Evolutionary conservation across 805 yeast species (phyloP).

Genomic region (Kluyveromyces starmeri): DNA sequence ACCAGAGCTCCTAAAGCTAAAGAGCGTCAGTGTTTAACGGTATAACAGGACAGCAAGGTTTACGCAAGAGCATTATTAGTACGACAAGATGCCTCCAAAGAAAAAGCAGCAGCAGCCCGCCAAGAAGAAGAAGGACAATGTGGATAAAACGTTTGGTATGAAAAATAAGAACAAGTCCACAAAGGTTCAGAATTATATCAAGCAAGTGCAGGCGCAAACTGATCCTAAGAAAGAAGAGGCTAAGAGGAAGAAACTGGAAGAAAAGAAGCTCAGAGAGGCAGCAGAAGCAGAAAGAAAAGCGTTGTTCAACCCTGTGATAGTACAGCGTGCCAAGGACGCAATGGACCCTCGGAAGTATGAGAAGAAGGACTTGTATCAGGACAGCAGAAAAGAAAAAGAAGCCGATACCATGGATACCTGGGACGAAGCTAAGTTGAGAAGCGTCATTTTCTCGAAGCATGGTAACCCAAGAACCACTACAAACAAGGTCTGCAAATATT

Average conservation of each 20-base stretch:
- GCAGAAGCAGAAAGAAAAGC: conserved; percentile 85
- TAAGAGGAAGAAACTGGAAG: conserved; percentile 55
- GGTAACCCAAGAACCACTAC: conserved; percentile 93
- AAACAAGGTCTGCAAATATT: conserved; percentile 86
- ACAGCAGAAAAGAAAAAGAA: conserved; percentile 61
- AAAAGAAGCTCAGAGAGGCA: conserved; percentile 82
- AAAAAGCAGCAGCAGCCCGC: conserved; percentile 39
- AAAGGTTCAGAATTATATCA: conserved; percentile 69
- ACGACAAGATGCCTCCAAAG: conserved; percentile 78
- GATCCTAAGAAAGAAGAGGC: conserved; percentile 71
- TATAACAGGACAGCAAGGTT: too few relatives aligned
- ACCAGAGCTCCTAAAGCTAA: too few relatives aligned
- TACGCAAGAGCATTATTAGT: too few relatives aligned
- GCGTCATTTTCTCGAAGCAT: conserved; percentile 81
- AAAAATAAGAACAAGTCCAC: conserved; percentile 92
- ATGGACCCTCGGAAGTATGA: conserved; percentile 92
- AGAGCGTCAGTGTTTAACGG: too few relatives aligned
- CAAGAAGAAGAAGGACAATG: conserved; percentile 56
- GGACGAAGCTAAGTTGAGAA: conserved; percentile 93
- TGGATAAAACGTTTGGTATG: conserved; percentile 92
- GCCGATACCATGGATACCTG: conserved; percentile 89
- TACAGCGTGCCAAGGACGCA: conserved; percentile 90
- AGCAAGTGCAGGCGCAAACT: conserved; percentile 57
- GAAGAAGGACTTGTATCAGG: conserved; percentile 89
- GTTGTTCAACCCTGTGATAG: conserved; percentile 55